A percentile compares a stretch with the other conserved stretches of the same genome.
Conservation (phyloP, 805 yeast genomes). For the Candida ponderosae region DNA sequence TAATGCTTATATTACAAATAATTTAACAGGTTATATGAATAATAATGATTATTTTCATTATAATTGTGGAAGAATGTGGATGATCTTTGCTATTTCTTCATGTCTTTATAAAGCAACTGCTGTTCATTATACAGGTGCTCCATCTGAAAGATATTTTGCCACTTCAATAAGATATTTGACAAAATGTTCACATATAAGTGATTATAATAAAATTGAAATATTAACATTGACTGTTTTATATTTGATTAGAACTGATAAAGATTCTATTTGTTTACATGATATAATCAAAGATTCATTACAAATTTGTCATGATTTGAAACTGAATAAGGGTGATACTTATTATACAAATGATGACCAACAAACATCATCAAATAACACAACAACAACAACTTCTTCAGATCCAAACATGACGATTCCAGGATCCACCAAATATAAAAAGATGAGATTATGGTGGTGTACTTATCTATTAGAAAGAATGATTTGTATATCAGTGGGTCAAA, state of each 20-base stretch:
- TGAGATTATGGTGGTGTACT: slow-evolving; percentile 59
- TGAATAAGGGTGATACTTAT: slow-evolving; percentile 31
- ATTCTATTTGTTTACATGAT: slow-evolving; percentile 44
- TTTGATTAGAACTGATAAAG: slow-evolving; percentile 53
- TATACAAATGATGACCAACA: slow-evolving; percentile 14
- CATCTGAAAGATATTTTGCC: slow-evolving; percentile 48
- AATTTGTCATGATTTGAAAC: slow-evolving; percentile 28
- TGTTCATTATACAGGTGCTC: slow-evolving; percentile 40
- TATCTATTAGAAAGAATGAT: slow-evolving; percentile 56
- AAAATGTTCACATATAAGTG: slow-evolving; percentile 31
- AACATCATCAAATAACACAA: slow-evolving; percentile 1
- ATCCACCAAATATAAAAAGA: slow-evolving; percentile 25
- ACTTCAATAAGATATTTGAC: slow-evolving; percentile 52
- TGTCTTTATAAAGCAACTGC: slow-evolving; percentile 49
- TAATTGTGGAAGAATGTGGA: slow-evolving; percentile 48
- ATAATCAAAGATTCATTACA: slow-evolving; percentile 46
- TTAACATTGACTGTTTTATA: slow-evolving; percentile 45
- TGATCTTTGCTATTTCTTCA: slow-evolving; percentile 44
- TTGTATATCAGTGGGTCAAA: slow-evolving; percentile 53
- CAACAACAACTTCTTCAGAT: slow-evolving; percentile 12
- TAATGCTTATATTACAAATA: slow-evolving; percentile 34
- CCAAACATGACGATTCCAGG: slow-evolving; percentile 7
- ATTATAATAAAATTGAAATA: slow-evolving; percentile 43
- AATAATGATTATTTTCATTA: slow-evolving; percentile 40
- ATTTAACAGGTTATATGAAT: slow-evolving; percentile 25